These are phyloP conservation scores for Chimonanthus praecox DNA, from an alignment of 164 flowering plant genomes.

Conservation along the genomic window DNA sequence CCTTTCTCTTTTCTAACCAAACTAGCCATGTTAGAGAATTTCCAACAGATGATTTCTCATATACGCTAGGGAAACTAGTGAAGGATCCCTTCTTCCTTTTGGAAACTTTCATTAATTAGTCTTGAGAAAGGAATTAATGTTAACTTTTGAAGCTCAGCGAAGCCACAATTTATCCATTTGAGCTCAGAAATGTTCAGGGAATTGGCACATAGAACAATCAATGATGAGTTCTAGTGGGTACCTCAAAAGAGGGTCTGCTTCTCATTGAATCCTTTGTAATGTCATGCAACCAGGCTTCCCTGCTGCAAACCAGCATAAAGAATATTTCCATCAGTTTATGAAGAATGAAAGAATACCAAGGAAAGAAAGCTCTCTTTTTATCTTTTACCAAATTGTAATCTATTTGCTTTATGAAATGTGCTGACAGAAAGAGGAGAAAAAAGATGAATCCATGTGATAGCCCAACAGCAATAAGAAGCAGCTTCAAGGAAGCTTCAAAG, in stretches of 20 bases:
- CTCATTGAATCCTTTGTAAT: constrained; percentile 51
- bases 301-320: constrained; percentile 50
- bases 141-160: neutral
- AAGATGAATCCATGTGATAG: constrained; percentile 46
- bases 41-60: neutral
- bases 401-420: constrained; percentile 20
- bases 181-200: neutral
- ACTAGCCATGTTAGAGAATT: too few species aligned
- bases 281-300: constrained; percentile 88
- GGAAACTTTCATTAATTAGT: neutral
- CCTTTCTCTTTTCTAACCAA: too few species aligned
- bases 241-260: constrained; percentile 62
- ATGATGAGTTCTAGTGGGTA: constrained; percentile 24
- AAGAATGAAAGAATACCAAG: neutral
- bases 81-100: neutral
- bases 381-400: constrained; percentile 26
- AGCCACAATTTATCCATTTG: neutral
- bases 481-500: constrained; percentile 37
- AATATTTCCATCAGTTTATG: constrained; percentile 45
- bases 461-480: constrained; percentile 33
- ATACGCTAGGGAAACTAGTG: neutral
- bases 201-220: constrained; percentile 2
- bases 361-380: constrained; percentile 21
- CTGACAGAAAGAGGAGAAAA: constrained; percentile 25
- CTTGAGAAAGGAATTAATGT: neutral